Evolutionary conservation across 768 basidiomycete species (phyloP).

Genomic region (Coprinellus aureogranulatus): DNA sequence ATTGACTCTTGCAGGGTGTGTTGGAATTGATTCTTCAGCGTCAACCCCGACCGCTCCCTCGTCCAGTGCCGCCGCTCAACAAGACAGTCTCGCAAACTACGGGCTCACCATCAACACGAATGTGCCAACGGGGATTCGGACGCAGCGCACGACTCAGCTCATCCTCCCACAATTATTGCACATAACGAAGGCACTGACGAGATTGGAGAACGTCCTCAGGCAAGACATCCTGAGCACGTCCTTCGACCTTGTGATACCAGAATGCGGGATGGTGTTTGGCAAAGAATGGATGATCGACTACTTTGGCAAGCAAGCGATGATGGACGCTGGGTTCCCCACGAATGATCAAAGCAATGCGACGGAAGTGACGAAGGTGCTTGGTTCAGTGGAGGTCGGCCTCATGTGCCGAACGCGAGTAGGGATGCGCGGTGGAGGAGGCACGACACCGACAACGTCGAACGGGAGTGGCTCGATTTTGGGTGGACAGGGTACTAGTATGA

Average conservation of each 20-base stretch:
- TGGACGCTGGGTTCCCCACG: neutral
- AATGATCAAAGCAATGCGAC: constrained; percentile 44
- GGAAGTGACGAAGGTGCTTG: constrained; percentile 2
- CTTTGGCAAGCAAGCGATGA: constrained; percentile 37
- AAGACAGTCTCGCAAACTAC: constrained; percentile 23
- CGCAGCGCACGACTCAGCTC: constrained; percentile 5
- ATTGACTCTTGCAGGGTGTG: constrained; percentile 61
- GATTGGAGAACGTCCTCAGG: constrained; percentile 59
- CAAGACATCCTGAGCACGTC: constrained; percentile 78
- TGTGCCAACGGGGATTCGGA: neutral
- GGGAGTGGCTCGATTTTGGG: constrained; percentile 3
- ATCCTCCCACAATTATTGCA: constrained; percentile 50
- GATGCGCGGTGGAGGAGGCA: constrained; percentile 9
- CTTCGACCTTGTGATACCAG: constrained; percentile 67
- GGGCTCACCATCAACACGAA: neutral
- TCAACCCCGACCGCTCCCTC: constrained; percentile 22
- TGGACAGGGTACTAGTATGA: constrained; percentile 1
- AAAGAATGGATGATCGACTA: constrained; percentile 55
- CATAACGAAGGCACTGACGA: constrained; percentile 62
- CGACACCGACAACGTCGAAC: neutral
- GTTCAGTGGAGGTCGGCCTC: constrained; percentile 52
- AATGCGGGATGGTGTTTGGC: constrained; percentile 26
- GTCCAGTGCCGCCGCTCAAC: constrained; percentile 15
- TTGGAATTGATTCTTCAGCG: constrained; percentile 28
- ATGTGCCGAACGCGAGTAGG: constrained; percentile 50